Base-by-base conservation (phyloP, 768 basidiomycete species). In the Tulasnella sp. region DNA sequence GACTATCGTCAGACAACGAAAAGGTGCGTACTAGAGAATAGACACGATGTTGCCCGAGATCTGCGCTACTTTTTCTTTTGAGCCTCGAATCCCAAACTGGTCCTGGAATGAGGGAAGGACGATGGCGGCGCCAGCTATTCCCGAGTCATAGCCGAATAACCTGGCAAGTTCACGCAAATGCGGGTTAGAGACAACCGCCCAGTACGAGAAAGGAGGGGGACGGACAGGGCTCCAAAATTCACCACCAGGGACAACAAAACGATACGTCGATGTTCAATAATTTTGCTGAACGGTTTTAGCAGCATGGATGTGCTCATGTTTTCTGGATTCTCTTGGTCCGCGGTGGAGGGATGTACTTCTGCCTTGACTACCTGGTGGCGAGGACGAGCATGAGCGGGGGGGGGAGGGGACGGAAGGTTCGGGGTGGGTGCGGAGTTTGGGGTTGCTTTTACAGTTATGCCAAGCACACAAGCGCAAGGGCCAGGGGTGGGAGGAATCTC, bases 171-270 rank as follows among this genome's bases (percentile, higher is more conserved):
- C 31, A 40, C 22, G 28, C 16, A 46, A 28, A 31, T 34, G 31
- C 46, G 31, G 7, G 28, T 34, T 18, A 64, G 44, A 28, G 7
- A 18, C 31, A 69, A 37, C 34, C 64, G 46, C 46, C 16, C 46
- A 46, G 16, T 14, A 16, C 34, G 31, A 6, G 9, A 14, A 34
- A 24, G 14, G 64, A 14, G 44, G 41, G 50, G 18, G 28, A 69
- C 79, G 46, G 20, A 80, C 79, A 80, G 28, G 8, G 79, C 74
- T 37, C 79, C 79, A 74, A 80, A 80, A 73, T 80, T 80, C 48
- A 80, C 72, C 20, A 80, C 72, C 24, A 60, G 20, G 40, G 79
- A 44, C 12, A 80, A 28, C 12, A 75, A 20, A 31, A 80, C 20
- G 20, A 80, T 80, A 18, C 79, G 79, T 24, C 72, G 40, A 18